Percentiles rank a stretch among this genome's conserved stretches.
phyloP scores from a whole-genome alignment of 208 protist species.

The Leishmania guyanensis region DNA sequence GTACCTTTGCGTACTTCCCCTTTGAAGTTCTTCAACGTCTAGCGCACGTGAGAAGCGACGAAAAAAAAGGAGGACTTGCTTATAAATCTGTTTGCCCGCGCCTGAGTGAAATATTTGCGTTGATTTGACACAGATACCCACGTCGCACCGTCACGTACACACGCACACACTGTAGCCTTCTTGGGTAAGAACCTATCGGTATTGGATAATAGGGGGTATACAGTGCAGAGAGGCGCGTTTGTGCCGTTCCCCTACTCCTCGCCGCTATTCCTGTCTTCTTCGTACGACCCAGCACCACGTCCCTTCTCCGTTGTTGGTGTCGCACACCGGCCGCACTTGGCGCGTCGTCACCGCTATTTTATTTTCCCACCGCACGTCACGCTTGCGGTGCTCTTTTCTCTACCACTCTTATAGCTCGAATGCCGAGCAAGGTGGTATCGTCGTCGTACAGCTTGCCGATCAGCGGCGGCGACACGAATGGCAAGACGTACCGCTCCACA shows the following conservation, averaged over 20 bases:
- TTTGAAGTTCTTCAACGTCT: neutral
- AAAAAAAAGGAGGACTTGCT: neutral
- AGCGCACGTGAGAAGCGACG: neutral
- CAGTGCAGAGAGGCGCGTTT: neutral
- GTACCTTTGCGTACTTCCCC: neutral
- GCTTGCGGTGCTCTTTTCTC: neutral
- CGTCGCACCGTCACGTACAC: neutral
- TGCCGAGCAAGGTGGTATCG: slow-evolving; percentile 14
- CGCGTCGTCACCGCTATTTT: neutral
- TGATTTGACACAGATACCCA: neutral
- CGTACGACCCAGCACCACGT: slow-evolving; percentile 6
- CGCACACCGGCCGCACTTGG: neutral
- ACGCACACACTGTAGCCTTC: neutral
- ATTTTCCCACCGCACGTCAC: neutral
- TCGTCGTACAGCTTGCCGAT: slow-evolving; percentile 29
- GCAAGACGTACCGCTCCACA: slow-evolving; percentile 49
- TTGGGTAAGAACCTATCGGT: neutral
- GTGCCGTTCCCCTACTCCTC: neutral
- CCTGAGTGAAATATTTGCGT: neutral
- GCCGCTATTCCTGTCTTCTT: neutral
- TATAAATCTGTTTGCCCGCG: neutral
- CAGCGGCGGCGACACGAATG: slow-evolving; percentile 67
- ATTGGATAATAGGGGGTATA: neutral
- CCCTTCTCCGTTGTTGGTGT: neutral
- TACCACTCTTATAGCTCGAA: slow-evolving; percentile 5